A percentile compares a stretch with the other conserved stretches of the same genome.
Conservation (phyloP, 768 basidiomycete genomes). For the Trametes cubensis region DNA sequence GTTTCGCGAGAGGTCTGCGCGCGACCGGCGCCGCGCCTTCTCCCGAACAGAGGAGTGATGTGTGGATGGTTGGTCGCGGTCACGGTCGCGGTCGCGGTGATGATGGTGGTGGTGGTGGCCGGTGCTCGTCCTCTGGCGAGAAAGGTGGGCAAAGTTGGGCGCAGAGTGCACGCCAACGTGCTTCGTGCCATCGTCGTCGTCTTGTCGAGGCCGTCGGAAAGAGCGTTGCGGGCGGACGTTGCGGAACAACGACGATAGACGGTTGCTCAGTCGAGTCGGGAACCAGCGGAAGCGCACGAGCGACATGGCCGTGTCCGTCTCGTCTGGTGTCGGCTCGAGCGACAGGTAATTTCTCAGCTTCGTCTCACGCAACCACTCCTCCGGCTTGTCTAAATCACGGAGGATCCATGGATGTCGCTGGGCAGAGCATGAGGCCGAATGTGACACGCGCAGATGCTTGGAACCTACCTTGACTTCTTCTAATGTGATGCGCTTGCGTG, state of each 20-base stretch:
- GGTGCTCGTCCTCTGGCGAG: conserved; percentile 19
- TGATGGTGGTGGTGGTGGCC: conserved; percentile 33
- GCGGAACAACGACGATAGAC: conserved; percentile 54
- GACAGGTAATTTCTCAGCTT: conserved; percentile 50
- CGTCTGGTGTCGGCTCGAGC: conserved; percentile 71
- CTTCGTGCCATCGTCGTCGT: conserved; percentile 26
- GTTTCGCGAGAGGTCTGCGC: conserved; percentile 20
- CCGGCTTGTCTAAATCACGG: conserved; percentile 63
- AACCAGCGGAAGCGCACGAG: conserved; percentile 64
- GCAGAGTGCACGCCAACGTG: conserved; percentile 38
- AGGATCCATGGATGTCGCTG: conserved; percentile 70
- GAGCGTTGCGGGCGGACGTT: conserved; percentile 42
- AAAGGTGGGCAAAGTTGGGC: conserved; percentile 29
- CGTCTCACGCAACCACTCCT: conserved; percentile 71
- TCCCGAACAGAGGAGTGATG: conserved; percentile 20
- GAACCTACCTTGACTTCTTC: conserved; percentile 76
- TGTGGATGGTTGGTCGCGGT: neutral
- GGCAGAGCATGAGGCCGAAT: neutral
- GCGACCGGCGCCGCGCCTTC: conserved; percentile 35
- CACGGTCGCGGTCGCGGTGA: conserved; percentile 12
- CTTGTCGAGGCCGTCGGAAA: conserved; percentile 25
- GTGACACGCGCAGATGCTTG: neutral
- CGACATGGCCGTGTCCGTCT: conserved; percentile 76
- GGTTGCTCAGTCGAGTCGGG: conserved; percentile 38
- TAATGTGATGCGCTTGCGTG: conserved; percentile 70